Percentiles rank a stretch among this genome's conserved stretches.
Evolutionary conservation across 768 basidiomycete species (phyloP).

Genomic region (Cystoderma amianthinum): DNA sequence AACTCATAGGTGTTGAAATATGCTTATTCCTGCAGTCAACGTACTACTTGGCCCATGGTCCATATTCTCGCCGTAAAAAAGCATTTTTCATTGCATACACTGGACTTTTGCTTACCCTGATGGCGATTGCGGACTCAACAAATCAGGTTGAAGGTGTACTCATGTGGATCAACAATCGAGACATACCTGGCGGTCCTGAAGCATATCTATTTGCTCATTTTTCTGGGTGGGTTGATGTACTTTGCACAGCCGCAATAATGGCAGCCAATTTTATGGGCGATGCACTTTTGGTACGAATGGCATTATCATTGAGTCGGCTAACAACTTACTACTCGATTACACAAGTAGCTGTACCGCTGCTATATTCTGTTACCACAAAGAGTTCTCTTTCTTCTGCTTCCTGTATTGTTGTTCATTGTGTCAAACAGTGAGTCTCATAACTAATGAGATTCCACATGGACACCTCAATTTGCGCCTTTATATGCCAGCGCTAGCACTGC

Average conservation of each 20-base stretch:
- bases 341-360: conserved; percentile 27
- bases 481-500: conserved; percentile 14
- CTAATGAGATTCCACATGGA: too few relatives aligned
- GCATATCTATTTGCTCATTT: conserved; percentile 17
- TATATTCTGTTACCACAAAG: conserved; percentile 16
- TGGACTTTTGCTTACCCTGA: neutral
- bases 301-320: neutral
- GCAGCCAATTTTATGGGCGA: conserved; percentile 25
- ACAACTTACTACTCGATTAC: neutral
- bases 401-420: conserved; percentile 7
- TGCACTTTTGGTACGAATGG: conserved; percentile 22
- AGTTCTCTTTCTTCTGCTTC: conserved; percentile 7
- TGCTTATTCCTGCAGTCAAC: too few relatives aligned
- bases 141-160: conserved; percentile 21
- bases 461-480: neutral
- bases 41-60: too few relatives aligned
- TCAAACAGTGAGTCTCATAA: conserved; percentile 6
- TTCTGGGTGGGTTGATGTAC: conserved; percentile 20
- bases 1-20: too few relatives aligned
- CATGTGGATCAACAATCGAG: conserved; percentile 24
- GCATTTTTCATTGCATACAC: neutral
- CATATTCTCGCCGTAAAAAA: too few relatives aligned
- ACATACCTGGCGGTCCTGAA: conserved; percentile 21
- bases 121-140: conserved; percentile 1
- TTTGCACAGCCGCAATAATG: conserved; percentile 16